These are phyloP conservation scores for Westerdykella aurantiaca DNA, from an alignment of 2,329 filamentous ascomycete genomes.

Conservation along the genomic window DNA sequence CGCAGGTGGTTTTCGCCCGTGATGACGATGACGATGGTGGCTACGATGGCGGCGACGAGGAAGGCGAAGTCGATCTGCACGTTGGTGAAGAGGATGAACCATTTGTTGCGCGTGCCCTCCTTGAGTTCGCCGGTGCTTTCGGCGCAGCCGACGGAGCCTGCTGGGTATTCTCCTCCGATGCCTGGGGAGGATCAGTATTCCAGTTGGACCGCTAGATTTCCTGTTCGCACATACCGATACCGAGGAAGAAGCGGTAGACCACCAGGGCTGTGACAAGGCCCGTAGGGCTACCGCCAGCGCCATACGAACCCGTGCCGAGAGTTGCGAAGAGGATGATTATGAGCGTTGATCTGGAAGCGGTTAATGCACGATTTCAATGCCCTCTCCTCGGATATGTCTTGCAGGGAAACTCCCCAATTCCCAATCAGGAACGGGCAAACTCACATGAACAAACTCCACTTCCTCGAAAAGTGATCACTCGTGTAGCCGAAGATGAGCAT, in stretches of 20 bases:
- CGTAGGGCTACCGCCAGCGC: conserved; percentile 58
- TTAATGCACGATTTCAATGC: background rate
- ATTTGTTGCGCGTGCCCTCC: conserved; percentile 72
- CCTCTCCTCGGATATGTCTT: background rate
- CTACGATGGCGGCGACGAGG: conserved; percentile 72
- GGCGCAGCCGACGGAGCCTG: conserved; percentile 75
- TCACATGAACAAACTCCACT: conserved; percentile 65
- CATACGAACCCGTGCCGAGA: conserved; percentile 70
- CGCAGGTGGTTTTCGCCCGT: conserved; percentile 57
- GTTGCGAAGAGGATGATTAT: conserved; percentile 83
- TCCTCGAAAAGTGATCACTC: conserved; percentile 78
- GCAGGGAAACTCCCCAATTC: background rate
- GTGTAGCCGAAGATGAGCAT: conserved; percentile 76
- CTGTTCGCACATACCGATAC: conserved; percentile 33
- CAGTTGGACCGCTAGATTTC: background rate
- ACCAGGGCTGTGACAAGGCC: conserved; percentile 75
- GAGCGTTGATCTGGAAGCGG: conserved; percentile 55
- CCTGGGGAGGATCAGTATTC: conserved; percentile 39
- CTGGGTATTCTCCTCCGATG: conserved; percentile 78
- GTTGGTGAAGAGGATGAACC: conserved; percentile 79
- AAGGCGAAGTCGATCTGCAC: conserved; percentile 83
- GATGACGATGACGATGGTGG: conserved; percentile 56
- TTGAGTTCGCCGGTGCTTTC: conserved; percentile 82
- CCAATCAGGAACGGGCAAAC: background rate
- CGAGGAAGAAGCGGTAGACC: conserved; percentile 77